These are phyloP conservation scores for Haemoproteus tartakovskyi DNA, from an alignment of 169 alveolate species.

Conservation along the genomic window DNA sequence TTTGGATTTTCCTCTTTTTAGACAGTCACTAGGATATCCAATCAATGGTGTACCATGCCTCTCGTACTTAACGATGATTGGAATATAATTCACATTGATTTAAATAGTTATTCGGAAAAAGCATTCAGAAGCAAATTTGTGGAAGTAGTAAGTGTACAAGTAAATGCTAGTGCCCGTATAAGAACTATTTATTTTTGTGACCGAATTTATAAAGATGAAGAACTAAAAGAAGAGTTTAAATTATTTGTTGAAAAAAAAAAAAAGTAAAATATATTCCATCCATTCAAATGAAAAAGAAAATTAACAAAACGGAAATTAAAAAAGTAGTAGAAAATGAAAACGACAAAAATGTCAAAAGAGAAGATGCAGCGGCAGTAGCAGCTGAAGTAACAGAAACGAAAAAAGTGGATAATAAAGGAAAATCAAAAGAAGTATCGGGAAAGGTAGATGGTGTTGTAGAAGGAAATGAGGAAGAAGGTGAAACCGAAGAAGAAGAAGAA, in stretches of 20 bases:
- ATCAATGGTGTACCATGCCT: slow-evolving; percentile 90
- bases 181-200: slow-evolving; percentile 96
- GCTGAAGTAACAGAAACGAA: too few species aligned
- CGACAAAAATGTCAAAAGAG: not conserved
- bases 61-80: slow-evolving; percentile 97
- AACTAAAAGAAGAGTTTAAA: slow-evolving; percentile 70
- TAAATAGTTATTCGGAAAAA: slow-evolving; percentile 94
- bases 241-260: slow-evolving; percentile 28
- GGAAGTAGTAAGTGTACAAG: slow-evolving; percentile 93
- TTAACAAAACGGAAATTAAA: slow-evolving; percentile 21
- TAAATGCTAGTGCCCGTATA: slow-evolving; percentile 95
- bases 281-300: slow-evolving; percentile 7
- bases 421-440: too few species aligned
- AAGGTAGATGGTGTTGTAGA: too few species aligned
- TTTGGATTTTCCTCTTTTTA: too few species aligned
- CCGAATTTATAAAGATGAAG: slow-evolving; percentile 87
- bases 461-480: not conserved
- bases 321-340: slow-evolving; percentile 2
- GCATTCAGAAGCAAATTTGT: slow-evolving; percentile 96
- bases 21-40: slow-evolving; percentile 59
- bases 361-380: not conserved
- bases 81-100: slow-evolving; percentile 95
- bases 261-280: slow-evolving; percentile 27
- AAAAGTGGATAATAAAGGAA: too few species aligned
- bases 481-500: too few species aligned